These are phyloP conservation scores for Camelina hispida DNA, from an alignment of 345 rosid species.

Conservation along the genomic window DNA sequence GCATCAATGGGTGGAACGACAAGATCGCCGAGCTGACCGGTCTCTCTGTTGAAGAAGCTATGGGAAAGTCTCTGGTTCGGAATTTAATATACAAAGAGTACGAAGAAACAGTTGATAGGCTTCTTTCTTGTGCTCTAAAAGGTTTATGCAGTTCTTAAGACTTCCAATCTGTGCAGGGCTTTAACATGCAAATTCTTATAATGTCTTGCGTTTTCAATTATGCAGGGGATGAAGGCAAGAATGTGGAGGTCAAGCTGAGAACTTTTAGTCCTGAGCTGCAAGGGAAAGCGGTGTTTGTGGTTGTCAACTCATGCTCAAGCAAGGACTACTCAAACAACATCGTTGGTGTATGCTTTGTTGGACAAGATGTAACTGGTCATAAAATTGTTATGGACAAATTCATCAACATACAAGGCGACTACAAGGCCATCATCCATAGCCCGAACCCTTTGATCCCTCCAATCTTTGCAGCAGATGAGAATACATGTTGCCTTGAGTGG, in stretches of 20 bases:
- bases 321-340: conserved; percentile 78
- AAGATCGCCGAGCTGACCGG: conserved; percentile 89
- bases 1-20: conserved; percentile 91
- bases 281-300: conserved; percentile 74
- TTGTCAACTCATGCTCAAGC: conserved; percentile 93
- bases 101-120: conserved; percentile 70
- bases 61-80: conserved; percentile 84
- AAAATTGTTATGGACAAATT: conserved; percentile 95
- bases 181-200: background rate
- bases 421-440: conserved; percentile 86
- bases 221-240: conserved; percentile 89
- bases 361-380: conserved; percentile 92
- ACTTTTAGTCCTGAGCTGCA: conserved; percentile 63
- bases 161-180: background rate
- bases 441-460: conserved; percentile 95
- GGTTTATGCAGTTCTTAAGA: conserved; percentile 56
- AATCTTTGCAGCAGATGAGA: conserved; percentile 89
- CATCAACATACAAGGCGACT: conserved; percentile 83
- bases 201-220: background rate
- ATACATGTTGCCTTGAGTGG: conserved; percentile 90
- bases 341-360: conserved; percentile 94
- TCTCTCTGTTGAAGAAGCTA: conserved; percentile 85
- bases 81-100: conserved; percentile 80
- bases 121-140: conserved; percentile 70
- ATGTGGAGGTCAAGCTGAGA: conserved; percentile 85